Conservation (phyloP, 1,284 basidiomycete genomes). For the Rhodotorula sp. region DNA sequence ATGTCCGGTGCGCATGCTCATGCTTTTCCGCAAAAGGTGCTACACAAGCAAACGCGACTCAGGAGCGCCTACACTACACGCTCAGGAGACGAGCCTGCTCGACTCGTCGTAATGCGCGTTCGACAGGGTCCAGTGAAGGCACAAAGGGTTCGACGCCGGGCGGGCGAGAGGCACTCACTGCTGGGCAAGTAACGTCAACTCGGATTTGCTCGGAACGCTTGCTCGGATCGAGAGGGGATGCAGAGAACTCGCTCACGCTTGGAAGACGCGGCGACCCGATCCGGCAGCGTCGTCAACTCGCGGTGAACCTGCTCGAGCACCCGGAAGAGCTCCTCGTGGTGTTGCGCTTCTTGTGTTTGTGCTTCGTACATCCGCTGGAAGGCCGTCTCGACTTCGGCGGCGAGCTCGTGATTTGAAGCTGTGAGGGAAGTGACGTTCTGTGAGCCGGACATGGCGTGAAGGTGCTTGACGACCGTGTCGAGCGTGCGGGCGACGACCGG, state of each 20-base stretch:
- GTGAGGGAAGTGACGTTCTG: not conserved
- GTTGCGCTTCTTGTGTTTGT: not conserved
- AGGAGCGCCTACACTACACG: not conserved
- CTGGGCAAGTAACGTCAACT: too few species aligned
- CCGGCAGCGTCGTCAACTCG: conserved; percentile 2
- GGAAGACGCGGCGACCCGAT: not conserved
- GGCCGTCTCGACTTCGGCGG: not conserved
- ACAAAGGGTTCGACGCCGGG: not conserved
- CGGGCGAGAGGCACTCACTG: not conserved
- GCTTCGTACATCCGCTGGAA: not conserved
- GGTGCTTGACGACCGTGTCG: not conserved
- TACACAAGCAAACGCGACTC: too few species aligned
- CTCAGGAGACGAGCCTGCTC: not conserved
- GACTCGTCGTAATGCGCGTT: not conserved
- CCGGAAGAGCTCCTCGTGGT: not conserved
- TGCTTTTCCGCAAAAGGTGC: too few species aligned
- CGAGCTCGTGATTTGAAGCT: not conserved
- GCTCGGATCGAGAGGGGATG: too few species aligned
- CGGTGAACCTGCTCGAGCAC: not conserved
- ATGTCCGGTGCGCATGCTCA: too few species aligned
- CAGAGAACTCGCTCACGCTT: too few species aligned
- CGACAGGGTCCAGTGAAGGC: not conserved
- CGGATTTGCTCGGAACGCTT: too few species aligned
- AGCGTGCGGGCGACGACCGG: conserved; percentile 1
- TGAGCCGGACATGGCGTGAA: not conserved